Evolutionary conservation across 768 basidiomycete species (phyloP).

Genomic region (Hygrophorus russula): DNA sequence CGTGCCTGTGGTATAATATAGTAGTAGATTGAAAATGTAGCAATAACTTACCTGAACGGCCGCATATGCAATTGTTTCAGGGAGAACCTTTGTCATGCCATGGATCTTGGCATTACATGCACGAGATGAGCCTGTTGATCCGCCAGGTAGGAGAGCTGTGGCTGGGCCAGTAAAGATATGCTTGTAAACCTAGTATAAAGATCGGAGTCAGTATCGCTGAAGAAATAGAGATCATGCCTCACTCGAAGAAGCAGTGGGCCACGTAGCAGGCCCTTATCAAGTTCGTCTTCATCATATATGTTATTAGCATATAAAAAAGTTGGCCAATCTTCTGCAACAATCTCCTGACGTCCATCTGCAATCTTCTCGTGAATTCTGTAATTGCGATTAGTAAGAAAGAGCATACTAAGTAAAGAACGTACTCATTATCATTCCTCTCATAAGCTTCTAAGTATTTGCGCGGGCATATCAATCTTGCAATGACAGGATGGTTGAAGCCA

Average conservation of each 20-base stretch:
- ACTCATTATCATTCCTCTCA: not conserved
- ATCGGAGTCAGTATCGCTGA: not conserved
- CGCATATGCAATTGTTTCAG: slow-evolving; percentile 19
- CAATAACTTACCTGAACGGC: too few species aligned
- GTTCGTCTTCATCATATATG: slow-evolving; percentile 2
- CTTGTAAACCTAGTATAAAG: not conserved
- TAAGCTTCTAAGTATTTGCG: not conserved
- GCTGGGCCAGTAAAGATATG: slow-evolving; percentile 2
- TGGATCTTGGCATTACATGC: slow-evolving; percentile 4
- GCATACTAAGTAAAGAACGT: too few species aligned
- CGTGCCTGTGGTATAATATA: too few species aligned
- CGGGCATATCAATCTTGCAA: not conserved
- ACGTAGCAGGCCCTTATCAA: slow-evolving; percentile 1
- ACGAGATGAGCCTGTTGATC: not conserved
- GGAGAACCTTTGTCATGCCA: slow-evolving; percentile 11
- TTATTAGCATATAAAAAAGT: slow-evolving; percentile 2
- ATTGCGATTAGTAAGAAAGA: too few species aligned
- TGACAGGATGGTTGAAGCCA: slow-evolving; percentile 1
- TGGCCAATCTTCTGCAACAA: slow-evolving; percentile 1
- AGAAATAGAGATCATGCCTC: too few species aligned
- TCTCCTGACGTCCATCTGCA: not conserved
- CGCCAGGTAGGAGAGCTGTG: not conserved
- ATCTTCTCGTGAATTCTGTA: not conserved
- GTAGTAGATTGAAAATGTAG: too few species aligned
- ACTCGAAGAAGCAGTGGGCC: slow-evolving; percentile 1